A percentile compares a stretch with the other conserved stretches of the same genome.
Conservation (phyloP, 257 asterid species). For the Verbascum thapsus region DNA sequence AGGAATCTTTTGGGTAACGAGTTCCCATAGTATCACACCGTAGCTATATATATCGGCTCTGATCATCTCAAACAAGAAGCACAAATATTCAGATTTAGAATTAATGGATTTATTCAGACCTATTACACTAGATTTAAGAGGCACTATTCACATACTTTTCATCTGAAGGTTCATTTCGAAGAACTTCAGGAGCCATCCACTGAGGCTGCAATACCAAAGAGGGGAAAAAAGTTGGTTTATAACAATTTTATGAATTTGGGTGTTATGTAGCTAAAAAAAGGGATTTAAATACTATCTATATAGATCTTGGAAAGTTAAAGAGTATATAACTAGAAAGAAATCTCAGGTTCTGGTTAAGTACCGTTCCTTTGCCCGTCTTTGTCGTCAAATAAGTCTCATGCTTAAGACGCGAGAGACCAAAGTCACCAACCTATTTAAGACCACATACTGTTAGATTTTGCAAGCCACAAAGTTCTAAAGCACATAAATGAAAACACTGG, state of each 20-base stretch:
- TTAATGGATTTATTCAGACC: neutral
- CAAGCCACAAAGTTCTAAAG: conserved; percentile 15
- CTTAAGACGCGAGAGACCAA: conserved; percentile 92
- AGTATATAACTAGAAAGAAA: conserved; percentile 23
- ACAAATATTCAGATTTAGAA: conserved; percentile 18
- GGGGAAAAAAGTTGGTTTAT: conserved; percentile 4
- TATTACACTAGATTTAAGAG: conserved; percentile 2
- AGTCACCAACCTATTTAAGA: conserved; percentile 87
- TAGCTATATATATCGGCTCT: conserved; percentile 91
- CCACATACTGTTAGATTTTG: conserved; percentile 14
- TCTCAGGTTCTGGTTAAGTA: conserved; percentile 34
- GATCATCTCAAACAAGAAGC: conserved; percentile 36
- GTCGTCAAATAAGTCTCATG: conserved; percentile 84
- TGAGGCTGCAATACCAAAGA: conserved; percentile 71
- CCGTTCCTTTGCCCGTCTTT: conserved; percentile 95
- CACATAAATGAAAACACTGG: conserved; percentile 17
- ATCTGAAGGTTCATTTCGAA: conserved; percentile 86
- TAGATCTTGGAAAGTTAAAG: neutral
- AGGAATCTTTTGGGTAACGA: conserved; percentile 85
- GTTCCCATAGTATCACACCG: conserved; percentile 95
- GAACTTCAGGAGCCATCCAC: conserved; percentile 99
- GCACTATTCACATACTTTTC: conserved; percentile 66
- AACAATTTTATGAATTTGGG: conserved; percentile 5
- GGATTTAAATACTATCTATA: no score
- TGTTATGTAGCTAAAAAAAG: conserved; percentile 17